phyloP scores from a whole-genome alignment of 225 moss, liverwort and hornwort species.

The Sphagnum contortum region DNA sequence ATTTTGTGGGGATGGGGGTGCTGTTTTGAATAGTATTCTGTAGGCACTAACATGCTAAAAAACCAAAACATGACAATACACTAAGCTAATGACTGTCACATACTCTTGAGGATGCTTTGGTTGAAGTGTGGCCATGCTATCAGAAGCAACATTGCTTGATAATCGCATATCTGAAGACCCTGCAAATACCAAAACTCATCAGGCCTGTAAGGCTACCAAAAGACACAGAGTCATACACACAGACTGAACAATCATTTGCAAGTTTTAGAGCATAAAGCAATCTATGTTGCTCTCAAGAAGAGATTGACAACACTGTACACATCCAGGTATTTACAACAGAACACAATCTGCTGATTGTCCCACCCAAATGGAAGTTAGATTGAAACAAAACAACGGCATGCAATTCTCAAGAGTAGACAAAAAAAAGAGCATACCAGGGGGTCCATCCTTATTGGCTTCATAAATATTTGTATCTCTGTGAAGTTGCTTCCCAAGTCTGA shows the following conservation, averaged over 20 bases:
- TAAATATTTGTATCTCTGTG: slow-evolving; percentile 76
- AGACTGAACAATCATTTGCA: not conserved
- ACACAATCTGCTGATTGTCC: too few species aligned
- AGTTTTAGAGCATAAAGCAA: not conserved
- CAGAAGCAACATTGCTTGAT: slow-evolving; percentile 41
- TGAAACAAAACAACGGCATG: too few species aligned
- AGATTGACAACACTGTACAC: too few species aligned
- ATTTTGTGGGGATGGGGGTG: not conserved
- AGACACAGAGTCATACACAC: not conserved
- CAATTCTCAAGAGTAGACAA: not conserved
- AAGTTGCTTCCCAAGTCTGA: slow-evolving; percentile 84
- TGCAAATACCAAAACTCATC: slow-evolving; percentile 5
- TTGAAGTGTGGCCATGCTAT: slow-evolving; percentile 35
- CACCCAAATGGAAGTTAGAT: too few species aligned
- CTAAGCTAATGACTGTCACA: slow-evolving; percentile 7
- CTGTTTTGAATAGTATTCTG: too few species aligned
- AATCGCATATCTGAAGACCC: slow-evolving; percentile 61
- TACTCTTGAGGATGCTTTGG: slow-evolving; percentile 69
- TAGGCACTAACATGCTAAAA: too few species aligned
- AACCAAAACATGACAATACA: not conserved
- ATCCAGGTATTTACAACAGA: too few species aligned
- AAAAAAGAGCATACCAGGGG: slow-evolving; percentile 20
- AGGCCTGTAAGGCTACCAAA: not conserved
- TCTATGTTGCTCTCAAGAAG: too few species aligned
- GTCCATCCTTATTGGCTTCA: slow-evolving; percentile 66